Conservation (phyloP, 1,139 yeast genomes). For the Candida glucosophila region DNA sequence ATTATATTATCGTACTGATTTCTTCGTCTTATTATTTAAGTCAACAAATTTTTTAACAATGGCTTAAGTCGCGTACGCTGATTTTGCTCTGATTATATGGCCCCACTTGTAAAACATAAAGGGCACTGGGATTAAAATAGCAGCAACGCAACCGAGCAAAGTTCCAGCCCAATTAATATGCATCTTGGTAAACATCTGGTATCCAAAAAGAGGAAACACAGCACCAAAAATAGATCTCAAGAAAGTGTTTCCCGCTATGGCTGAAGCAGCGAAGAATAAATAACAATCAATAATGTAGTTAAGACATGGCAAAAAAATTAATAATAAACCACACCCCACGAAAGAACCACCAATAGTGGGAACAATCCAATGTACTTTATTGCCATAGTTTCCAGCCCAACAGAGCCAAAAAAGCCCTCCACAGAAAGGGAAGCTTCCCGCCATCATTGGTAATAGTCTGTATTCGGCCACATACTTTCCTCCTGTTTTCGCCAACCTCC, state of each 20-base stretch:
- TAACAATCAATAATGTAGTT: conserved; percentile 69
- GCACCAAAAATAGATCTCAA: conserved; percentile 56
- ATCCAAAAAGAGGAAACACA: conserved; percentile 41
- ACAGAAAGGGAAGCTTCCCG: conserved; percentile 55
- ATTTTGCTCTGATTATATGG: conserved; percentile 45
- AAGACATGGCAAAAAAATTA: conserved; percentile 61
- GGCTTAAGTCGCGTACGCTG: conserved; percentile 46
- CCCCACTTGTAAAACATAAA: conserved; percentile 63
- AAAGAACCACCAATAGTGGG: conserved; percentile 60
- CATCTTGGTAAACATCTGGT: conserved; percentile 64
- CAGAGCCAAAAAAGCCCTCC: conserved; percentile 67
- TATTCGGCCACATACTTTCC: conserved; percentile 58
- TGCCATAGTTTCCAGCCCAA: conserved; percentile 64
- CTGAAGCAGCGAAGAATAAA: conserved; percentile 70
- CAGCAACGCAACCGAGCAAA: conserved; percentile 61
- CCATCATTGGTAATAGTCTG: conserved; percentile 57
- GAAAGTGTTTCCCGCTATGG: conserved; percentile 84
- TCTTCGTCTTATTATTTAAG: too few species aligned
- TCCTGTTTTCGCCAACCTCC: too few species aligned
- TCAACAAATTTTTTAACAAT: too few species aligned
- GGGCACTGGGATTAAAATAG: conserved; percentile 63
- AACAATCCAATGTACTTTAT: conserved; percentile 60
- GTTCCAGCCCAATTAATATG: conserved; percentile 81
- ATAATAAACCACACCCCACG: conserved; percentile 60
- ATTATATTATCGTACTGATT: too few species aligned